A percentile compares a stretch with the other conserved stretches of the same genome.
phyloP scores from a whole-genome alignment of 306 rosid species.

The Trichosanthes truncata region DNA sequence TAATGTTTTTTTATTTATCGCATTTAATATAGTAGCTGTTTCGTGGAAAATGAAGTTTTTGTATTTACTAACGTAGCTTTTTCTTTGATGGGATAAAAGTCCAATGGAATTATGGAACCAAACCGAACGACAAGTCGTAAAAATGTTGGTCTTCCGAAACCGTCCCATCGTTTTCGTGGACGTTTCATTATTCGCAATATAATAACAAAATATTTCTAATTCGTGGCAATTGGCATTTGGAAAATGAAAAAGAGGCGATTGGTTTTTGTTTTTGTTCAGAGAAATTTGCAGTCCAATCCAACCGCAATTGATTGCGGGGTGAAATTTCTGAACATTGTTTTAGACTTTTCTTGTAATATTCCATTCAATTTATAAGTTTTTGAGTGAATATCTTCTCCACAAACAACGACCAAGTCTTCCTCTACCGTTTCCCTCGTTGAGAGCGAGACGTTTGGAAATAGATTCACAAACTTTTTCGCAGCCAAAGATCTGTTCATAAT shows the following conservation, averaged over 20 bases:
- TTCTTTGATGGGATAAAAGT: neutral
- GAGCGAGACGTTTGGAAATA: too few species aligned
- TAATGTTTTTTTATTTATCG: too few species aligned
- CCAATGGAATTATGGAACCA: neutral
- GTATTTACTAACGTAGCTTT: neutral
- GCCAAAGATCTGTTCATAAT: too few species aligned
- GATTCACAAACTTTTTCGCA: too few species aligned
- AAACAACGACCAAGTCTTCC: too few species aligned
- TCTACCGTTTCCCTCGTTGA: too few species aligned
- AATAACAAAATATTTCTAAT: too few species aligned
- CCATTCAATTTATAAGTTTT: too few species aligned
- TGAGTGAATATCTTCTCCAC: too few species aligned
- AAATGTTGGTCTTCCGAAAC: neutral
- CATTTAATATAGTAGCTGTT: too few species aligned
- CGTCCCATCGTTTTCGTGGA: neutral
- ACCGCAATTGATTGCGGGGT: neutral
- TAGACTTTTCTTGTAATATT: neutral
- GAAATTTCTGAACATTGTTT: neutral
- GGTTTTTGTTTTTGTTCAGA: neutral
- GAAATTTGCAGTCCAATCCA: too few species aligned
- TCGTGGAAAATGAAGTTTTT: neutral
- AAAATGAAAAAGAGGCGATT: neutral
- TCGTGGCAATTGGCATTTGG: neutral
- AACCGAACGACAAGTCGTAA: neutral
- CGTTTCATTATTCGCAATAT: neutral